Evolutionary conservation across 805 yeast species (phyloP), one percentile per base, ranked within the genome.

Genomic region (Candida berthetii): DNA sequence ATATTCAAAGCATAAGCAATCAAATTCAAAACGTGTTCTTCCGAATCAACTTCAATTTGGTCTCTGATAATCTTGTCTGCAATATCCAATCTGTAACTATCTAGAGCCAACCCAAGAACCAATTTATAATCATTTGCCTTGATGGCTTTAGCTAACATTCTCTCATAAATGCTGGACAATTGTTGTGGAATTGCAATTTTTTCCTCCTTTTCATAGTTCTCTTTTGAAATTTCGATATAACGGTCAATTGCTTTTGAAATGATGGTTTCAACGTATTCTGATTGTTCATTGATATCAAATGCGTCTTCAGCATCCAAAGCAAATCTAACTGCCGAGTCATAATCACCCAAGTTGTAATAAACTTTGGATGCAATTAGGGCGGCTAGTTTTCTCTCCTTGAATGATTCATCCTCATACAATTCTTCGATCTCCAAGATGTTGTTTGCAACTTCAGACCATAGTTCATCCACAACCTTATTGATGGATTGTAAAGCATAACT

Each of bases 391-490:
- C 95, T 77, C 46, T 84, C 80, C 41, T 80, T 79, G 63, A 91
- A 93, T 19, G 72, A 62, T 44, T 76, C 73, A 60, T 91, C 96
- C 65, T 93, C 98, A 55, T 82, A 89, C 41, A 93, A 69, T 48
- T 88, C 95, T 66, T 93, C 99, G 55, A 93, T 85, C 42, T 85
- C 89, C 24, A 86, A 71, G 46, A 93, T 78, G 56, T 76, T 81
- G 65, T 93, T 93, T 43, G 99, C 95, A 43, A 93, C 85, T 68
- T 93, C 98, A 3, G 99, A 88, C 99, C 99, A 93, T 44, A 88
- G 73, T 62, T 87, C 90, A 66, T 89, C 96, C 39, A 88, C 96
- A 39, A 85, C 76, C 22, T 68, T 74, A 59, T 89, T 85, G 50
- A 93, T 76, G 16, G 95, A 81, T 42, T 82, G 69, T 57, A 93